Base-by-base conservation (phyloP, 495 filamentous ascomycete species). In the Terfezia claveryi region DNA sequence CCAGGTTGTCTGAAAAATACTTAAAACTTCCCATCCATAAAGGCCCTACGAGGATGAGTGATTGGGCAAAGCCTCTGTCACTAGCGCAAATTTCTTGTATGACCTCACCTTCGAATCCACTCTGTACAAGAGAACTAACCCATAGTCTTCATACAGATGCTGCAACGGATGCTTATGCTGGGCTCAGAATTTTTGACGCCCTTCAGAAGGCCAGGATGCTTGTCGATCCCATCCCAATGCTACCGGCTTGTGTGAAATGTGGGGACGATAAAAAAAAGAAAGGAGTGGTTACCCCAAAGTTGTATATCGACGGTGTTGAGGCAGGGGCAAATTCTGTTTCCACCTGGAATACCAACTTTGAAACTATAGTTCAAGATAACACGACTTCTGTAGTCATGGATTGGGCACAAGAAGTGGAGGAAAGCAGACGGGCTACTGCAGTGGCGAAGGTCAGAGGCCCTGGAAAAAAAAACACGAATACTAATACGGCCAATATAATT, bases 81-180 rank as follows among this genome's bases (percentile, higher is more conserved):
- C 69, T 76, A 61, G 60, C 72, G n/a, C 87, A 94, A 61, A 76
- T 87, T 38, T 66, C 75, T 54, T 94, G 82, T 85, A 68, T 69
- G 77, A 69, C 8, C 27, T 32, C 27, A 32, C 27, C 4, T 32
- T 32, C 27, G 27, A 32, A 32, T 32, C 27, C 27, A 32, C 7
- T 2, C 27, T 7, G 7, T 32, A 32, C 27, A 32, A 37, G 10
- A 52, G 44, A 32, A 37, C 51, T 12, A 41, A 20, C 56, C 57
- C 17, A 64, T 44, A 32, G 4, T 32, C 4, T 14, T 10, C 37
- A 20, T 37, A 14, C 57, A 86, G 82, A 94, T 69, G 84, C 85
- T 8, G 85, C 85, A 14, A 76, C 79, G 1, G 87, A 94, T 64
- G 79, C 85, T 2, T 94, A 89, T 62, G 85, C 85, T 53, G 79